These are phyloP conservation scores for Coix lacrymajobi DNA, from an alignment of 176 grass and related monocot genomes.

Conservation along the genomic window DNA sequence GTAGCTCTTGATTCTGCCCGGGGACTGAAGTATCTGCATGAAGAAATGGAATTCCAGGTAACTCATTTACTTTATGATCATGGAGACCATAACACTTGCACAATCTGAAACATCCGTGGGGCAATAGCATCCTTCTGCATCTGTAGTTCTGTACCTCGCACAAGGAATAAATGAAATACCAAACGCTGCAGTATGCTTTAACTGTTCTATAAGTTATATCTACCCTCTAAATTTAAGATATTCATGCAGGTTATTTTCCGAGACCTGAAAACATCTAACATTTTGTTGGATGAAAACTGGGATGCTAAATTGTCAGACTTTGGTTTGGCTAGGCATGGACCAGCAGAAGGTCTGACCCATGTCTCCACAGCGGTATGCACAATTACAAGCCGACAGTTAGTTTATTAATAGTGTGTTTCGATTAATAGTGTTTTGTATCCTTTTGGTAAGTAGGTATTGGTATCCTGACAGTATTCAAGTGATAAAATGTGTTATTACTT, in stretches of 20 bases:
- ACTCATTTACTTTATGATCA: constrained; percentile 4
- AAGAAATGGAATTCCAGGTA: constrained; percentile 99
- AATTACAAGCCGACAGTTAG: neutral
- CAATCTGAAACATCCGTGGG: neutral
- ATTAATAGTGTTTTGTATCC: neutral
- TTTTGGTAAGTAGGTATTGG: neutral
- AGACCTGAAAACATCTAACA: constrained; percentile 93
- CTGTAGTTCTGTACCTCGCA: neutral
- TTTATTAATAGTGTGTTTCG: neutral
- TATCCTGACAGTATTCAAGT: neutral
- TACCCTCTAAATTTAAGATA: constrained; percentile 4
- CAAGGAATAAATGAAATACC: neutral
- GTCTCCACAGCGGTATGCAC: constrained; percentile 87
- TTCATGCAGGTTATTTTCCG: constrained; percentile 85
- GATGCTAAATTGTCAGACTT: constrained; percentile 98
- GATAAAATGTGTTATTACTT: neutral
- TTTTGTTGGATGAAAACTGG: constrained; percentile 91
- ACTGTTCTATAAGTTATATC: neutral
- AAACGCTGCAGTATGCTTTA: neutral
- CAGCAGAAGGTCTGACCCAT: constrained; percentile 84
- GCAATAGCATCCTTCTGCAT: neutral
- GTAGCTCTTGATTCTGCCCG: constrained; percentile 81
- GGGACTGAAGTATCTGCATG: constrained; percentile 86
- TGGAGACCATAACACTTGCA: neutral
- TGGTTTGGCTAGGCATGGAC: constrained; percentile 97